A percentile compares a stretch with the other conserved stretches of the same genome.
These are phyloP conservation scores for Thielaviopsis musarum DNA, from an alignment of 2,329 filamentous ascomycete species.

Conservation along the genomic window DNA sequence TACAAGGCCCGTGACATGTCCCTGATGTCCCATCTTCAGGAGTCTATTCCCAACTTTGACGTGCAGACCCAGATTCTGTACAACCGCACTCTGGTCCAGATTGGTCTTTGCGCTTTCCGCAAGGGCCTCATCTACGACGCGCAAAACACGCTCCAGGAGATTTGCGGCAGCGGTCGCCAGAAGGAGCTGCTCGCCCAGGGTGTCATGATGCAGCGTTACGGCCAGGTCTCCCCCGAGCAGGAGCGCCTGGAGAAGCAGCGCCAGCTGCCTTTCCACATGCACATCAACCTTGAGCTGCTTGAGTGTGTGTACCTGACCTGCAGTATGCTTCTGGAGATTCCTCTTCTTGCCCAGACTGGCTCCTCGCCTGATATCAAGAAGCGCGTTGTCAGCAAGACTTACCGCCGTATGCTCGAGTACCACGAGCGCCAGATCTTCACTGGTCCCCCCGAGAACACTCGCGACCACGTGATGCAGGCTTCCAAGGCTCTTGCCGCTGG, in stretches of 20 bases:
- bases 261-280: conserved; percentile 98
- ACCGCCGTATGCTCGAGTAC: conserved; percentile 97
- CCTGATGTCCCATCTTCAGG: conserved; percentile 97
- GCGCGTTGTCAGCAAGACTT: conserved; percentile 97
- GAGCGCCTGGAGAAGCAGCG: conserved; percentile 93
- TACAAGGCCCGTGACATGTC: conserved; percentile 98
- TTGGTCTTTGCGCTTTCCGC: conserved; percentile 95
- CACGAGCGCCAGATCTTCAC: conserved; percentile 99
- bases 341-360: conserved; percentile 87
- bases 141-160: conserved; percentile 93
- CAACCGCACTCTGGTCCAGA: conserved; percentile 94
- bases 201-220: conserved; percentile 95
- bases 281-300: conserved; percentile 96
- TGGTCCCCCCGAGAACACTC: conserved; percentile 93
- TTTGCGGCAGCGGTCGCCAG: conserved; percentile 90
- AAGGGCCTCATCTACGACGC: conserved; percentile 93
- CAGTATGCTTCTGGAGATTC: conserved; percentile 98
- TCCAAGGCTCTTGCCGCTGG: conserved; percentile 92
- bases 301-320: conserved; percentile 98
- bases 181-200: conserved; percentile 97
- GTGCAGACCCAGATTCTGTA: conserved; percentile 95
- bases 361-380: conserved; percentile 95
- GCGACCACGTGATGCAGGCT: conserved; percentile 97
- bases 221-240: conserved; percentile 90
- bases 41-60: conserved; percentile 93